Evolutionary conservation across 1,284 basidiomycete species (phyloP).

Genomic region (Ceratobasidium sp.): DNA sequence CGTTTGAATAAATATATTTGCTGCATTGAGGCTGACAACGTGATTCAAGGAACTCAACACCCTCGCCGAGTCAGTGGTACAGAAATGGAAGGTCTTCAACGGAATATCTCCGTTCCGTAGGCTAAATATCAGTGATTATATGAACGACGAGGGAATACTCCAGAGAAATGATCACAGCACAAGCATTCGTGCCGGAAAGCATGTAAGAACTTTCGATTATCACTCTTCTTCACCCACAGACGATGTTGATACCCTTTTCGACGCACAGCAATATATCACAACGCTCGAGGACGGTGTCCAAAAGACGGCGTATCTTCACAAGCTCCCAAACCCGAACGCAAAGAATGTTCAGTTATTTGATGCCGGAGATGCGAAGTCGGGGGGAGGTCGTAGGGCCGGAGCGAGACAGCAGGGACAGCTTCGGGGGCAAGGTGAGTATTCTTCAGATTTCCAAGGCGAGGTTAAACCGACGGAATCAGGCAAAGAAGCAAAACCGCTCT

Average conservation of each 20-base stretch:
- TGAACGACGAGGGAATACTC: background rate
- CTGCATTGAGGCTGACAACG: background rate
- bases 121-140: background rate
- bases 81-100: slow-evolving; percentile 22
- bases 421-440: background rate
- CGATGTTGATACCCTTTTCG: background rate
- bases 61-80: slow-evolving; percentile 26
- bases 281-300: background rate
- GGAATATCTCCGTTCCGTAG: background rate
- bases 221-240: background rate
- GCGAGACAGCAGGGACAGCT: background rate
- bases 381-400: background rate
- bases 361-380: background rate
- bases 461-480: background rate
- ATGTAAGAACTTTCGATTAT: slow-evolving; percentile 1
- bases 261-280: slow-evolving; percentile 15
- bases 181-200: slow-evolving; percentile 11
- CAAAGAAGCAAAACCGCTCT: background rate
- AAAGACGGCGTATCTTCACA: slow-evolving; percentile 9
- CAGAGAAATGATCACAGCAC: slow-evolving; percentile 6
- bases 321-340: background rate
- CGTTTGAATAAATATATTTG: background rate
- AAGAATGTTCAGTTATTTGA: slow-evolving; percentile 8
- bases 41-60: slow-evolving; percentile 15
- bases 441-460: background rate